These are phyloP conservation scores for Chimonanthus salicifolius DNA, from an alignment of 164 flowering plant species.

Conservation along the genomic window DNA sequence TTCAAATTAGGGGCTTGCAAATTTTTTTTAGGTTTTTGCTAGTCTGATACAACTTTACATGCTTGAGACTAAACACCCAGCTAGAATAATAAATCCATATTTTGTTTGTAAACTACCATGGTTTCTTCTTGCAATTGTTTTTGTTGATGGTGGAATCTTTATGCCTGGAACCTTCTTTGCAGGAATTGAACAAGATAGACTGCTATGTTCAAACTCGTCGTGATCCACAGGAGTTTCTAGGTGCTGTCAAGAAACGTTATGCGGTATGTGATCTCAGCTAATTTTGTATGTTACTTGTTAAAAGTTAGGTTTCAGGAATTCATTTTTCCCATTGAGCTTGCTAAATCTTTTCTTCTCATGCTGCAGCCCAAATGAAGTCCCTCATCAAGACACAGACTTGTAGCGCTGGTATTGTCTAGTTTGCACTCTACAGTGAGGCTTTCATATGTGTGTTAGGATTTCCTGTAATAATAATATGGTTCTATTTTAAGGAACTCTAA, in stretches of 20 bases:
- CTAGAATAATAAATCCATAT: neutral
- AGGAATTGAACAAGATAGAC: slow-evolving; percentile 65
- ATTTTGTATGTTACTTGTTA: neutral
- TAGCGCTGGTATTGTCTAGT: too few species aligned
- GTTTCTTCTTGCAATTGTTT: neutral
- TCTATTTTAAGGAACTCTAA: too few species aligned
- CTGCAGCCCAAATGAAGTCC: neutral
- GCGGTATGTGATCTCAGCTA: slow-evolving; percentile 14
- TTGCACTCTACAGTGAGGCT: too few species aligned
- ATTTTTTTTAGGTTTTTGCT: neutral
- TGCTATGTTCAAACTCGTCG: slow-evolving; percentile 46
- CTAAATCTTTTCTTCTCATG: neutral
- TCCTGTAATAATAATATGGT: too few species aligned
- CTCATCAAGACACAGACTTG: too few species aligned
- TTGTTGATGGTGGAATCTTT: neutral
- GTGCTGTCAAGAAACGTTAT: slow-evolving; percentile 40
- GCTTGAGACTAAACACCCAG: neutral
- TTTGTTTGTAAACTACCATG: neutral
- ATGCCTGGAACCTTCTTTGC: slow-evolving; percentile 1
- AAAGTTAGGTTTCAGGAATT: neutral
- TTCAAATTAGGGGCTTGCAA: neutral
- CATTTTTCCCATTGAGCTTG: neutral
- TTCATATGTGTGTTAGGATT: too few species aligned
- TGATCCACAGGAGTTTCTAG: slow-evolving; percentile 49
- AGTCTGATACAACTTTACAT: neutral